Percentiles rank a stretch among this genome's conserved stretches.
Conservation (phyloP, 163 green algal genomes). For the Scenedesmus sp. region DNA sequence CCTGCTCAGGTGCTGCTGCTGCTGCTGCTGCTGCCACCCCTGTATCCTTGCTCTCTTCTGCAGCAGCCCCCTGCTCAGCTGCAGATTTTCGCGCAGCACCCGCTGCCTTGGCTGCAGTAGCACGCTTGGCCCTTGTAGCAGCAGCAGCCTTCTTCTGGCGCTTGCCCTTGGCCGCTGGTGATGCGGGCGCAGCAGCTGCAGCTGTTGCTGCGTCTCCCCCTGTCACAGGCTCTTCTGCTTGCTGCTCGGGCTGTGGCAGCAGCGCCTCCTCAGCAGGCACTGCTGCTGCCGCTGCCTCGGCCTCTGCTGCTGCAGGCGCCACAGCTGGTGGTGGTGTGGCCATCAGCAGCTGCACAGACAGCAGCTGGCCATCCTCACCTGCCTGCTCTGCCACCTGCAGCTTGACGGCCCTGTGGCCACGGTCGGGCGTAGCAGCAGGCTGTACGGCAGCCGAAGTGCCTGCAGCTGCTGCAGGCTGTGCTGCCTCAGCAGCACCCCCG, state of each 20-base stretch:
- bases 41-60: background rate
- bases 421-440: constrained; percentile 14
- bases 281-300: background rate
- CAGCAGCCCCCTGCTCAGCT: too few species aligned
- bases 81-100: background rate
- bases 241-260: background rate
- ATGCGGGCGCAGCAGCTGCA: background rate
- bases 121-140: background rate
- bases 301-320: background rate
- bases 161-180: constrained; percentile 12
- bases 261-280: background rate
- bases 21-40: background rate
- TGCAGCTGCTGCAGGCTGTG: constrained; percentile 7
- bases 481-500: background rate
- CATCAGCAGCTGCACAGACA: constrained; percentile 42
- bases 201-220: background rate
- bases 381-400: constrained; percentile 20
- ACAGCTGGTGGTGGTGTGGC: constrained; percentile 13
- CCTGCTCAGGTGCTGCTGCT: background rate
- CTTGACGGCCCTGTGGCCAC: background rate
- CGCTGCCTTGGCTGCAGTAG: background rate
- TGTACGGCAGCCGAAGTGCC: background rate
- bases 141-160: constrained; percentile 1
- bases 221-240: background rate
- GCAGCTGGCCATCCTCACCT: constrained; percentile 13